A percentile compares a stretch with the other conserved stretches of the same genome.
Evolutionary conservation across 108 stramenopile species (phyloP).

Genomic region (Cyclotella atomus): DNA sequence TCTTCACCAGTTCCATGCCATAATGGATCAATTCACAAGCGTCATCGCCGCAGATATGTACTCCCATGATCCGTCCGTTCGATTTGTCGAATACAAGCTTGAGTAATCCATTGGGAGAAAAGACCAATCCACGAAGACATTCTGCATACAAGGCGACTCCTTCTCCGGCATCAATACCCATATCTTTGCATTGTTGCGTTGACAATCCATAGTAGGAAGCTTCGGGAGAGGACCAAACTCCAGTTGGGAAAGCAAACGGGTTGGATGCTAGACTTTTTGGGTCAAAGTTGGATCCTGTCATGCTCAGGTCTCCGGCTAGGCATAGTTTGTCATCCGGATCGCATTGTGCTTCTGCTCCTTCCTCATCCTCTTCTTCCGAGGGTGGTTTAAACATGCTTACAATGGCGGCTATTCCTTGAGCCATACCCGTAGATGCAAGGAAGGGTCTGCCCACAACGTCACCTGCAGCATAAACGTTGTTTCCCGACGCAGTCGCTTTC

Average conservation of each 20-base stretch:
- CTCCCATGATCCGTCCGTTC: slow-evolving; percentile 73
- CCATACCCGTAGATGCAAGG: slow-evolving; percentile 80
- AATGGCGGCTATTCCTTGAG: slow-evolving; percentile 74
- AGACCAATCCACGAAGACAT: slow-evolving; percentile 83
- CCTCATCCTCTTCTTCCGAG: background rate
- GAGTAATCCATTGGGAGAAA: slow-evolving; percentile 80
- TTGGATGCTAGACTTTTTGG: slow-evolving; percentile 77
- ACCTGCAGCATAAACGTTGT: slow-evolving; percentile 83
- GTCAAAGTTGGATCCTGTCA: slow-evolving; percentile 66
- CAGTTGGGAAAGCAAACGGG: slow-evolving; percentile 86
- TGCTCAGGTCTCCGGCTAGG: slow-evolving; percentile 35
- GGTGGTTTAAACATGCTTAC: slow-evolving; percentile 59
- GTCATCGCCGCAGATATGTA: slow-evolving; percentile 86
- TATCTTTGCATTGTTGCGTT: slow-evolving; percentile 63
- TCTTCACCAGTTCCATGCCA: slow-evolving; percentile 85
- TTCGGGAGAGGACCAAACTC: slow-evolving; percentile 85
- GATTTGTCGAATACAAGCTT: slow-evolving; percentile 81
- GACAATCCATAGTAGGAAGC: slow-evolving; percentile 79
- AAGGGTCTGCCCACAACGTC: slow-evolving; percentile 85
- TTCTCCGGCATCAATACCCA: slow-evolving; percentile 75
- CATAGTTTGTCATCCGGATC: slow-evolving; percentile 38
- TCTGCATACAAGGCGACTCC: slow-evolving; percentile 82
- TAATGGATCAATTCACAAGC: slow-evolving; percentile 88
- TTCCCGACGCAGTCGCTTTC: slow-evolving; percentile 50
- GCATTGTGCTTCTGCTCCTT: slow-evolving; percentile 10